Base-by-base conservation (phyloP, 2,329 filamentous ascomycete genomes). In the Pestalotiopsis sp. region DNA sequence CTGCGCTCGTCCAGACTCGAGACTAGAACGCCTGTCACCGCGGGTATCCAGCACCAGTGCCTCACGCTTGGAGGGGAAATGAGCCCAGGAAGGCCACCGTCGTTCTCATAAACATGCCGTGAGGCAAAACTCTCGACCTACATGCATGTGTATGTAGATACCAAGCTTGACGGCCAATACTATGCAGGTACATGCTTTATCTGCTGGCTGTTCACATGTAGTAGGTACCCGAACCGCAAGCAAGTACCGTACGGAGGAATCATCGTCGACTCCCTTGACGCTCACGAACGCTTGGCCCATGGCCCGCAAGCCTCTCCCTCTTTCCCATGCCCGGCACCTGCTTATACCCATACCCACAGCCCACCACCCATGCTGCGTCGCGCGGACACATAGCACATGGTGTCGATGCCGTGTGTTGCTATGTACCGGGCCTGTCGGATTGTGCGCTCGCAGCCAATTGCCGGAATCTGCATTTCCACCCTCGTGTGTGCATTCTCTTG, bases 401-500 rank as follows among this genome's bases (percentile, higher is more conserved):
- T 36, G 31, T 36, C 31, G 31, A 36, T 36, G 31, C 31, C 31
- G 7, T 36, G 31, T 36, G 31, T 36, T 9, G 31, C 6, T 36
- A 36, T 36, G 31, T 36, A 36, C 31, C 31, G 9, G 31, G 31
- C 31, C 31, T 36, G 31, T 36, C 31, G 31, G 31, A 36, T 36
- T 36, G 7, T 36, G 31, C 31, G 31, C 31, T 36, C 31, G 31
- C 31, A 36, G 31, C 31, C 31, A 36, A 36, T 36, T 36, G 31
- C 31, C 31, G 31, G 31, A 36, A 36, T 36, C 31, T 36, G 31
- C 31, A 36, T 36, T 36, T 36, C 31, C 31, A 36, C 31, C 31
- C 64, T 57, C 71, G 68, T 72, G 72, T 71, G 69, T 70, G 68
- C 72, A 69, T 62, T 64, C 12, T 38, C 45, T 57, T 45, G 12